These are phyloP conservation scores for Pisolithus sp. DNA, from an alignment of 768 basidiomycete species.

Conservation along the genomic window DNA sequence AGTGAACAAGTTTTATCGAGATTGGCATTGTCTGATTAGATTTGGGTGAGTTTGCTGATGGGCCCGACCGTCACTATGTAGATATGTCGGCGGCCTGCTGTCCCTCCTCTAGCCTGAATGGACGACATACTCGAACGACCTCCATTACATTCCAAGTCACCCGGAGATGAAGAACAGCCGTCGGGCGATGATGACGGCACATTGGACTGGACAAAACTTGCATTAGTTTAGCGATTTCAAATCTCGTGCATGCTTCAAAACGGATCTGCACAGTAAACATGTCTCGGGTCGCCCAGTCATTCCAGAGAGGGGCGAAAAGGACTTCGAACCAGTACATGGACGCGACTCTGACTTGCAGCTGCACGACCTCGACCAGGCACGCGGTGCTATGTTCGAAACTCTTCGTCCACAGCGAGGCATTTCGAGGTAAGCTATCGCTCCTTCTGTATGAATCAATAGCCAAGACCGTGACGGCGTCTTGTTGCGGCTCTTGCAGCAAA, in stretches of 20 bases:
- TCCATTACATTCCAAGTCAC: slow-evolving; percentile 7
- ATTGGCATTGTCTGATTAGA: too few species aligned
- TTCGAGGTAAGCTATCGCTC: slow-evolving; percentile 50
- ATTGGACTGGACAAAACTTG: slow-evolving; percentile 80
- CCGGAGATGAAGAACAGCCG: slow-evolving; percentile 41
- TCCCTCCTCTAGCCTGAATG: slow-evolving; percentile 30
- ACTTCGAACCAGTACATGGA: slow-evolving; percentile 76
- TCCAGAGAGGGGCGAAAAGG: slow-evolving; percentile 95
- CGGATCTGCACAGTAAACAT: slow-evolving; percentile 10
- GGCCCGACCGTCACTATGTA: too few species aligned
- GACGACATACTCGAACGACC: slow-evolving; percentile 55
- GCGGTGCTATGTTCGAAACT: slow-evolving; percentile 84
- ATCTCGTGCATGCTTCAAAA: slow-evolving; percentile 4
- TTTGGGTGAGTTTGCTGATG: too few species aligned
- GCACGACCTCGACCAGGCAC: slow-evolving; percentile 71
- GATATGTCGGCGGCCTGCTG: too few species aligned
- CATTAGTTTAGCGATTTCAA: slow-evolving; percentile 34
- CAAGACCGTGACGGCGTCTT: background rate
- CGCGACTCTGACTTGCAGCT: slow-evolving; percentile 71
- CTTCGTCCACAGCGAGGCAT: slow-evolving; percentile 67
- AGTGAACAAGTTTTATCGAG: too few species aligned
- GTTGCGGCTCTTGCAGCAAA: slow-evolving; percentile 42
- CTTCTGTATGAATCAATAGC: background rate
- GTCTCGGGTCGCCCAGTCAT: slow-evolving; percentile 58
- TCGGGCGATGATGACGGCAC: slow-evolving; percentile 69